A percentile compares a stretch with the other conserved stretches of the same genome.
Conservation (phyloP, 129 eudicot genomes). For the Erigeron canadensis region DNA sequence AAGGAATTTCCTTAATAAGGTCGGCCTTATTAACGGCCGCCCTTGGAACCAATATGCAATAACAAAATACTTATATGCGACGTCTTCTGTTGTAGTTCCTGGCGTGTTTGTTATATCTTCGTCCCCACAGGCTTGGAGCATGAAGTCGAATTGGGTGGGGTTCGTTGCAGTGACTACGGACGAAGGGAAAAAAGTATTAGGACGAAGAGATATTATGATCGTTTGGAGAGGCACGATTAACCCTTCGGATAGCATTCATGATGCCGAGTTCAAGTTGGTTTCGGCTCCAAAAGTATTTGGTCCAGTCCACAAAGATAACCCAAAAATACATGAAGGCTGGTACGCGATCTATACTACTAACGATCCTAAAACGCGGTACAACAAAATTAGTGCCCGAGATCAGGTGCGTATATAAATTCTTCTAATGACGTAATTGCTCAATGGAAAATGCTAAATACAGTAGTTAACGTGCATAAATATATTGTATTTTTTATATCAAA, state of each 20-base stretch:
- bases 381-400: constrained; percentile 42
- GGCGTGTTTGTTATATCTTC: constrained; percentile 40
- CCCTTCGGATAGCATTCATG: constrained; percentile 44
- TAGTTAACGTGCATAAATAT: too few relatives aligned
- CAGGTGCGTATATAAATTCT: constrained; percentile 31
- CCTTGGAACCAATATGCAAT: constrained; percentile 37
- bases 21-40: constrained; percentile 33
- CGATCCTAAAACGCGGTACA: constrained; percentile 37
- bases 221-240: constrained; percentile 55
- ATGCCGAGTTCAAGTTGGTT: constrained; percentile 25
- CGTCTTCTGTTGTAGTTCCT: constrained; percentile 33
- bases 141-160: constrained; percentile 54
- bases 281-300: constrained; percentile 42
- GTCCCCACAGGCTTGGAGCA: constrained; percentile 44
- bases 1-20: constrained; percentile 28
- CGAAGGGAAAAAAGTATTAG: constrained; percentile 39
- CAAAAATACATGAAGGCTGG: constrained; percentile 47
- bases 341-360: constrained; percentile 44
- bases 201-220: constrained; percentile 52
- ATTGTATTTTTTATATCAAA: too few relatives aligned
- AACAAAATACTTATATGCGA: constrained; percentile 39
- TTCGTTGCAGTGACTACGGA: constrained; percentile 47
- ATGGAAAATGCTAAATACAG: too few relatives aligned
- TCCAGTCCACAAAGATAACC: constrained; percentile 15
- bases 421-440: not conserved